Conservation (phyloP, 2,329 filamentous ascomycete species). For the Rosellinia necatrix region DNA sequence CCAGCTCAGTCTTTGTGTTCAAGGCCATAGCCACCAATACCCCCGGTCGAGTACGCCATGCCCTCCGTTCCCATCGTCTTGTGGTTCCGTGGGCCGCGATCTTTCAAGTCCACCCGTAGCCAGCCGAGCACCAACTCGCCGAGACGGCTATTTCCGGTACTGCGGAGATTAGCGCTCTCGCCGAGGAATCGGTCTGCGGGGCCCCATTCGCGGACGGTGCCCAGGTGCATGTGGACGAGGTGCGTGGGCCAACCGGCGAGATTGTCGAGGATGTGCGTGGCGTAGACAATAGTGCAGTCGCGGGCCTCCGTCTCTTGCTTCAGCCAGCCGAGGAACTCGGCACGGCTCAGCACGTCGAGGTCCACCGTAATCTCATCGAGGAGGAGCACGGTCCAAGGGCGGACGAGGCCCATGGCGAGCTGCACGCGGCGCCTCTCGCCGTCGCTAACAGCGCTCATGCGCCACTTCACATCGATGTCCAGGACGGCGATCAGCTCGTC, state of each 20-base stretch:
- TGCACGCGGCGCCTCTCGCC: conserved; percentile 91
- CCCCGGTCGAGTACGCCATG: conserved; percentile 62
- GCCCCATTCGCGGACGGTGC: conserved; percentile 86
- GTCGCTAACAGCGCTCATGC: conserved; percentile 94
- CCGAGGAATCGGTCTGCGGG: conserved; percentile 70
- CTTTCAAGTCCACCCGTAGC: conserved; percentile 79
- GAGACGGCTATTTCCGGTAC: conserved; percentile 77
- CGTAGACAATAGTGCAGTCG: conserved; percentile 92
- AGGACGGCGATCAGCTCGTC: conserved; percentile 88
- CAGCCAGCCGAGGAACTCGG: conserved; percentile 84
- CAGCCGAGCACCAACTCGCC: conserved; percentile 88
- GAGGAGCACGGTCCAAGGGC: conserved; percentile 89
- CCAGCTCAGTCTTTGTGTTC: conserved; percentile 48
- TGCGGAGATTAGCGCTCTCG: conserved; percentile 45
- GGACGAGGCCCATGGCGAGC: conserved; percentile 90
- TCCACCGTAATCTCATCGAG: conserved; percentile 98
- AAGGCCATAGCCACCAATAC: conserved; percentile 62
- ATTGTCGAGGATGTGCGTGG: conserved; percentile 96
- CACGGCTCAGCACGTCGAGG: conserved; percentile 82
- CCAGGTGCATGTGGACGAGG: conserved; percentile 92
- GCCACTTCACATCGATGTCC: conserved; percentile 90
- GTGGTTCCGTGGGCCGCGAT: conserved; percentile 75
- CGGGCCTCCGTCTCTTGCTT: conserved; percentile 83
- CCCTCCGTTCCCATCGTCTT: conserved; percentile 62
- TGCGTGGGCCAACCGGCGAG: conserved; percentile 94